Percentiles rank a stretch among this genome's conserved stretches.
Conservation (phyloP, 176 grass and related monocot species). For the Oryza rufipogon region DNA sequence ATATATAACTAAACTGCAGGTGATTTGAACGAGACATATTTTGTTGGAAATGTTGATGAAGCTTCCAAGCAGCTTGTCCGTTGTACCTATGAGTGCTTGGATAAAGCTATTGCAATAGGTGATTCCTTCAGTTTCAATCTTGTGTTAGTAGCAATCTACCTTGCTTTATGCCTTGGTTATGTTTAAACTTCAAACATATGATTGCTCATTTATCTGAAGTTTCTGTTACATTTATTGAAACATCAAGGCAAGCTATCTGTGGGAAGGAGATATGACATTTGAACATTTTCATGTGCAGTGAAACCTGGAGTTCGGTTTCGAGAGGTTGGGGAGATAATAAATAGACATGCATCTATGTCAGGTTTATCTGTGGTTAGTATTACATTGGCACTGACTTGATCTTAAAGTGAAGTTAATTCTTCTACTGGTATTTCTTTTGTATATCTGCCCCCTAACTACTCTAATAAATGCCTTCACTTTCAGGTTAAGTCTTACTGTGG, state of each 20-base stretch:
- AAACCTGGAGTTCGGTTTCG: slow-evolving; percentile 97
- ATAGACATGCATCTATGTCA: slow-evolving; percentile 85
- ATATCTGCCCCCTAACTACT: slow-evolving; percentile 17
- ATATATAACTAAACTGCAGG: slow-evolving; percentile 54
- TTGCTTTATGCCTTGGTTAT: slow-evolving; percentile 27
- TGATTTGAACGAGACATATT: slow-evolving; percentile 98
- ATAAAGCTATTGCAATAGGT: slow-evolving; percentile 99
- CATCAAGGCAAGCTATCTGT: background rate
- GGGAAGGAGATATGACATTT: slow-evolving; percentile 27
- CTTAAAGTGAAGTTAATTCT: slow-evolving; percentile 15
- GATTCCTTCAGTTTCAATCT: slow-evolving; percentile 18
- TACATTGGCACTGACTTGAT: background rate
- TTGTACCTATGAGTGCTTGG: slow-evolving; percentile 93
- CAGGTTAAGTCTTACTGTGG: slow-evolving; percentile 99
- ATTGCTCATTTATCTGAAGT: slow-evolving; percentile 20
- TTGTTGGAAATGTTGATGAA: slow-evolving; percentile 97
- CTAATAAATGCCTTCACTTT: slow-evolving; percentile 24
- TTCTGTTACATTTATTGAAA: slow-evolving; percentile 18
- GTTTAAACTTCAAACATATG: background rate
- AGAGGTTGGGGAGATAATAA: slow-evolving; percentile 94
- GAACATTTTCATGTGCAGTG: slow-evolving; percentile 56
- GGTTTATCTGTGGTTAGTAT: slow-evolving; percentile 89
- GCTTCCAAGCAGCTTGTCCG: slow-evolving; percentile 90
- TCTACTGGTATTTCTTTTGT: background rate
- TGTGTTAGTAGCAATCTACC: slow-evolving; percentile 18